A percentile compares a stretch with the other conserved stretches of the same genome.
These are phyloP conservation scores for Dimocarpus longan DNA, from an alignment of 345 rosid species.

Conservation along the genomic window DNA sequence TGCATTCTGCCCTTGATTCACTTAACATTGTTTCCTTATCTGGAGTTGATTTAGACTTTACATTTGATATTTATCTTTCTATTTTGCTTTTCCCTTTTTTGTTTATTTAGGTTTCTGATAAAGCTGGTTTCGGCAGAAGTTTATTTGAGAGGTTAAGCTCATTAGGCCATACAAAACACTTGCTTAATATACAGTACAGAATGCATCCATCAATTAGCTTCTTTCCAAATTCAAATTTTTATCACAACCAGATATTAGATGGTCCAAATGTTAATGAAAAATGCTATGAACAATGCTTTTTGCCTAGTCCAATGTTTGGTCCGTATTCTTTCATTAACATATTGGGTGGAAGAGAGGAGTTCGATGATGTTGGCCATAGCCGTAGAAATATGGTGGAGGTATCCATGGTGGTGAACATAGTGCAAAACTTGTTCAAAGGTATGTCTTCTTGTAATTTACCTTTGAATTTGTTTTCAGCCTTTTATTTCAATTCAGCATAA, in stretches of 20 bases:
- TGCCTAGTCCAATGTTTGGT: constrained; percentile 49
- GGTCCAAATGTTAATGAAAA: constrained; percentile 42
- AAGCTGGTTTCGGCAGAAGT: constrained; percentile 61
- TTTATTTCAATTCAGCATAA: neutral
- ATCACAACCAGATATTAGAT: constrained; percentile 45
- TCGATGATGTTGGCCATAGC: constrained; percentile 27
- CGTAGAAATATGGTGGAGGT: constrained; percentile 48
- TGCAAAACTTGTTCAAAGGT: constrained; percentile 44
- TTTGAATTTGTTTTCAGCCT: neutral
- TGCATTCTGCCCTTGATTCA: neutral
- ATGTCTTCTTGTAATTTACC: neutral
- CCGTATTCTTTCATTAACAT: constrained; percentile 53
- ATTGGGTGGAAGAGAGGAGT: constrained; percentile 39
- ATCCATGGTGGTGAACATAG: constrained; percentile 33
- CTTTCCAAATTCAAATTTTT: constrained; percentile 59
- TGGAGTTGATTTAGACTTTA: neutral
- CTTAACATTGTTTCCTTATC: no score
- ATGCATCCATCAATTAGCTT: constrained; percentile 78
- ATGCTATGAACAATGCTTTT: constrained; percentile 28
- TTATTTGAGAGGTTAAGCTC: constrained; percentile 59
- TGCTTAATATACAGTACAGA: constrained; percentile 61
- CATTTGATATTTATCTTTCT: neutral
- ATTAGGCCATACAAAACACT: constrained; percentile 48
- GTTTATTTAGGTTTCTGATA: constrained; percentile 31
- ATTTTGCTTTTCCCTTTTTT: neutral